Evolutionary conservation across 2,329 filamentous ascomycete species (phyloP).

Genomic region (Cercospora sojina): DNA sequence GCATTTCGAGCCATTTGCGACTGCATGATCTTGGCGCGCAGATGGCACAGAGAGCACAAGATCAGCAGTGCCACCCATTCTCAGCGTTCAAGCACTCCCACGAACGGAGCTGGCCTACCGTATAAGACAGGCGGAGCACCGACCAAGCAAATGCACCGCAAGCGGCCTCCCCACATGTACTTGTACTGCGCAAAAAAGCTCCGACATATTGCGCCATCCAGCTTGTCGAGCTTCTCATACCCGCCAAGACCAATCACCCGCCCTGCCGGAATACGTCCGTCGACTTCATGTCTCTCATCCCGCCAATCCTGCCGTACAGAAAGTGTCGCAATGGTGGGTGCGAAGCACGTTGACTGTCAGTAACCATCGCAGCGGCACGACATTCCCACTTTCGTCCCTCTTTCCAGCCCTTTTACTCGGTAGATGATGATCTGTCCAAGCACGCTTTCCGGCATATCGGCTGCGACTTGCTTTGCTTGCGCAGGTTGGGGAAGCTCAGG

Average conservation of each 20-base stretch:
- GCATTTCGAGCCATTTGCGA: too few species aligned
- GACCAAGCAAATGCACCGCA: too few species aligned
- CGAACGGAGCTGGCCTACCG: too few species aligned
- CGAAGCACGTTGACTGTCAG: conserved; percentile 11
- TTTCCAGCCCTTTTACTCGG: not conserved
- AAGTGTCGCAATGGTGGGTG: conserved; percentile 19
- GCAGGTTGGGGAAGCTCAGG: not conserved
- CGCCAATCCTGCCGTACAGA: not conserved
- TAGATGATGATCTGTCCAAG: not conserved
- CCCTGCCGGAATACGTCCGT: conserved; percentile 9
- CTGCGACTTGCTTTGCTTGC: not conserved
- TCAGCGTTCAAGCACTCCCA: too few species aligned
- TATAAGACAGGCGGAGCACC: too few species aligned
- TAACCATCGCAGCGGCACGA: not conserved
- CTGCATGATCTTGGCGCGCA: too few species aligned
- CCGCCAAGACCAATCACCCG: conserved; percentile 24
- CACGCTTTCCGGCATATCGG: not conserved
- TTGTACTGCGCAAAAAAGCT: not conserved
- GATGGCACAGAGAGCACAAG: too few species aligned
- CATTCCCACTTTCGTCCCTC: not conserved
- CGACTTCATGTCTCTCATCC: not conserved
- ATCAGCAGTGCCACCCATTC: too few species aligned
- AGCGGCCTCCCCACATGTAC: not conserved
- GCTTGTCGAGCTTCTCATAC: conserved; percentile 29
- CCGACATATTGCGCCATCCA: conserved; percentile 25